A percentile compares a stretch with the other conserved stretches of the same genome.
These are phyloP conservation scores for Hevea brasiliensis DNA, from an alignment of 345 rosid genomes.

Conservation along the genomic window DNA sequence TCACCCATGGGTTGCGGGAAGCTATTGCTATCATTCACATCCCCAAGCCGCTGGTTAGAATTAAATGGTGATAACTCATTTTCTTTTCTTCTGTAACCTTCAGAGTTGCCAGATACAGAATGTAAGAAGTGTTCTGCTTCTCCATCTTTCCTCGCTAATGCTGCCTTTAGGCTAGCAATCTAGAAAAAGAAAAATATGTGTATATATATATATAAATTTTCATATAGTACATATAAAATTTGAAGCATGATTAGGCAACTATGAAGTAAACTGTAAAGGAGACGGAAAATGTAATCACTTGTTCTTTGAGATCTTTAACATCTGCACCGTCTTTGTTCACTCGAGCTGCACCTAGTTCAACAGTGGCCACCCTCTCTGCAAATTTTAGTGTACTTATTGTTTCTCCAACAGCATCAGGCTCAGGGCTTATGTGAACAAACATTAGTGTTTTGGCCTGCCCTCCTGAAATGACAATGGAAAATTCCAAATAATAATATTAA, in stretches of 20 bases:
- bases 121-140: constrained; percentile 47
- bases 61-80: constrained; percentile 43
- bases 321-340: constrained; percentile 76
- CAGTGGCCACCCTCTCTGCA: constrained; percentile 96
- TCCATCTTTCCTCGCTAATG: constrained; percentile 69
- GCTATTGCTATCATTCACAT: constrained; percentile 36
- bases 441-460: constrained; percentile 97
- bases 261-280: not conserved
- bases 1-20: constrained; percentile 61
- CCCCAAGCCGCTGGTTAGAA: constrained; percentile 44
- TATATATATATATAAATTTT: too few relatives aligned
- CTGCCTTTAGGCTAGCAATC: constrained; percentile 83
- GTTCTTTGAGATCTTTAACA: constrained; percentile 91
- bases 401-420: constrained; percentile 78
- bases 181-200: too few relatives aligned
- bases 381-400: constrained; percentile 93
- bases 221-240: not conserved
- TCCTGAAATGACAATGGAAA: constrained; percentile 46
- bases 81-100: constrained; percentile 53
- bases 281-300: constrained; percentile 38
- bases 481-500: constrained; percentile 8
- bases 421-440: constrained; percentile 98
- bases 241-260: not conserved
- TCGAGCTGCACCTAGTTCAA: constrained; percentile 91
- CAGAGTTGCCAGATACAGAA: constrained; percentile 49